phyloP scores from a whole-genome alignment of 108 stramenopile genomes.

The Cyclostephanos tholiformis region DNA sequence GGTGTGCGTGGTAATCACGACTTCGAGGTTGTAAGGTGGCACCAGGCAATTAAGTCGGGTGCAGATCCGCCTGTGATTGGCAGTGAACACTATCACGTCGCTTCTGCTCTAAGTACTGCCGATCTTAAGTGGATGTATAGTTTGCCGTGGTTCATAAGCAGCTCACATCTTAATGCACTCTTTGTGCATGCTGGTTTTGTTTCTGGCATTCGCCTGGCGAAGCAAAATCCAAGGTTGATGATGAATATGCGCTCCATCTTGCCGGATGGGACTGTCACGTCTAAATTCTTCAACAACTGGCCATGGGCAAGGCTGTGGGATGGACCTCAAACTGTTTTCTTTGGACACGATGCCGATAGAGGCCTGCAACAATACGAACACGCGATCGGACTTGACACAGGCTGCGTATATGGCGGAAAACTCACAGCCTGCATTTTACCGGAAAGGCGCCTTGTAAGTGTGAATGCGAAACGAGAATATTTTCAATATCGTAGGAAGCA shows the following conservation, averaged over 20 bases:
- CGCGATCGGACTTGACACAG: conserved; percentile 93
- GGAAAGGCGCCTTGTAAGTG: conserved; percentile 81
- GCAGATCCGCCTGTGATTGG: conserved; percentile 78
- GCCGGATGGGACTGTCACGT: conserved; percentile 89
- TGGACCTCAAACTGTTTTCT: conserved; percentile 91
- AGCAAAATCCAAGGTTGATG: conserved; percentile 78
- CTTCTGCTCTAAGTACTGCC: conserved; percentile 71
- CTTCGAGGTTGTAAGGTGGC: conserved; percentile 91
- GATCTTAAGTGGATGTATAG: conserved; percentile 90
- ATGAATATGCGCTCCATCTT: conserved; percentile 81
- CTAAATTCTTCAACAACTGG: conserved; percentile 92
- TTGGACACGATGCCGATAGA: conserved; percentile 95
- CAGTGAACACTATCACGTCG: conserved; percentile 90
- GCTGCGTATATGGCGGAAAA: conserved; percentile 93
- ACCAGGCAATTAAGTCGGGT: conserved; percentile 77
- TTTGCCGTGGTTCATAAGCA: conserved; percentile 90
- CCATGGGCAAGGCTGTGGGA: conserved; percentile 93
- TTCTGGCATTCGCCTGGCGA: conserved; percentile 71
- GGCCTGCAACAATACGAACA: conserved; percentile 92
- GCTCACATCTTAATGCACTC: conserved; percentile 77
- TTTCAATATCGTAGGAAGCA: conserved; percentile 89
- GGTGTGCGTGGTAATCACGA: conserved; percentile 97
- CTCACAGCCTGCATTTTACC: conserved; percentile 94
- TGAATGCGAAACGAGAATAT: conserved; percentile 79
- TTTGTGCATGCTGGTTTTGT: conserved; percentile 97